Evolutionary conservation across 345 rosid genomes (phyloP), one percentile per base, ranked within the genome.

Genomic region (Toxicodendron radicans): DNA sequence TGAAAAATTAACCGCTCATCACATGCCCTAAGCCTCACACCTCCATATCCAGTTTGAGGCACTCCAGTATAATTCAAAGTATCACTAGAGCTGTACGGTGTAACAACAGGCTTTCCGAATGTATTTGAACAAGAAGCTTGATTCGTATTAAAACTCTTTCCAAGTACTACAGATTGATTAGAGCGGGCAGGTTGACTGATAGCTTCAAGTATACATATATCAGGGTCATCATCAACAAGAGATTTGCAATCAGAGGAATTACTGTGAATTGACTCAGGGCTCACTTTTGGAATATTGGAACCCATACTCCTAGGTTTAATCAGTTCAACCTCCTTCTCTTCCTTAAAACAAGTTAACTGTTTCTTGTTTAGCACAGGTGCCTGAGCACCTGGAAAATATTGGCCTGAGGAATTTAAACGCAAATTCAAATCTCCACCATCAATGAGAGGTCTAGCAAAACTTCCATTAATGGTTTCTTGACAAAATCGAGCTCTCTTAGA

Each of bases 171-270:
- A 79, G 81, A 79, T 59, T 64, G 89, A 77, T 54, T 75, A 41
- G 84, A 66, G 38, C 46, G 66, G 6, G 86, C 84, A 75, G 90
- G 84, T 81, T 82, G 93, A 78, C 97, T 85, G 75, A 78, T 84
- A 78, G 87, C 87, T 73, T 92, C 98, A 66, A 92, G 88, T 30
- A 95, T 88, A 83, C 85, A 91, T 70, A 95, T 59, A 82, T 92
- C 96, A 76, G 86, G 80, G 73, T 90, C 97, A 80, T 85, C 90
- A 75, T 90, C 98, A 73, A 78, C 75, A 75, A 69, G 80, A 13
- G 89, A 90, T 79, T 80, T 77, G 78, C 82, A 84, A 68, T 86
- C 89, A 27, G 86, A 80, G 24, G 89, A 88, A 76, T 83, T 87
- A 62, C 92, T 89, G 71, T 89, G 90, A 76, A 84, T 79, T 68